Conservation (phyloP, 768 basidiomycete species). For the Tricholomella constricta region DNA sequence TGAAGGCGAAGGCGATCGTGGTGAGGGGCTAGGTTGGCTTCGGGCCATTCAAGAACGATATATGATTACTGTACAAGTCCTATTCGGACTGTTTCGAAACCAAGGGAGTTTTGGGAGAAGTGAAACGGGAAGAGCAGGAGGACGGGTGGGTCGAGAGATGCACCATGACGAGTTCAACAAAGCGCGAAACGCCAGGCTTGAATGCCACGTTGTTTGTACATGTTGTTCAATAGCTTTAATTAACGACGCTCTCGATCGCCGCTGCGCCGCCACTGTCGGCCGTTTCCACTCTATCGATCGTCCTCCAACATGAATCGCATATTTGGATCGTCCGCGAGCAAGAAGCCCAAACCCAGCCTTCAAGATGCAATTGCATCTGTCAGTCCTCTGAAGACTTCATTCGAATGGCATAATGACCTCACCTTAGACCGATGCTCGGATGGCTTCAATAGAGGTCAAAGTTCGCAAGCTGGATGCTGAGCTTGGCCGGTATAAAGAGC, state of each 20-base stretch:
- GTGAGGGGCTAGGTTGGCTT: slow-evolving; percentile 5
- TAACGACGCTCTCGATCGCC: no score
- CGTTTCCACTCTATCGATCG: neutral
- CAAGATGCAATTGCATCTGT: slow-evolving; percentile 94
- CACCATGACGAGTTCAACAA: neutral
- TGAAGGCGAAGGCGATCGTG: slow-evolving; percentile 15
- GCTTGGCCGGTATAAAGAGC: slow-evolving; percentile 88
- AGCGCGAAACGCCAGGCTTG: neutral
- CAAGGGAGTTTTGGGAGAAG: neutral
- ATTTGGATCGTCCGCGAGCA: slow-evolving; percentile 72
- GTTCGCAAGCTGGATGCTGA: slow-evolving; percentile 96
- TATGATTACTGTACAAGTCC: neutral
- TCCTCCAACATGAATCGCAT: slow-evolving; percentile 67
- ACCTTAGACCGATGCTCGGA: slow-evolving; percentile 79
- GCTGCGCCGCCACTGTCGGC: neutral
- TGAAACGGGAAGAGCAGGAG: neutral
- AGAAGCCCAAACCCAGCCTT: slow-evolving; percentile 84
- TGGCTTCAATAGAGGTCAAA: slow-evolving; percentile 93
- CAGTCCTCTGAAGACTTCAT: slow-evolving; percentile 27
- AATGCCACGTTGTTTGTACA: slow-evolving; percentile 14
- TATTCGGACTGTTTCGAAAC: neutral
- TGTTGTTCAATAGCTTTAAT: neutral
- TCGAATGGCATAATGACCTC: slow-evolving; percentile 10
- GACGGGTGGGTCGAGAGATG: neutral
- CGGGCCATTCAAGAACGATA: slow-evolving; percentile 8